A percentile compares a stretch with the other conserved stretches of the same genome.
Conservation (phyloP, 1,284 basidiomycete species). For the Microbotryum saponariae region DNA sequence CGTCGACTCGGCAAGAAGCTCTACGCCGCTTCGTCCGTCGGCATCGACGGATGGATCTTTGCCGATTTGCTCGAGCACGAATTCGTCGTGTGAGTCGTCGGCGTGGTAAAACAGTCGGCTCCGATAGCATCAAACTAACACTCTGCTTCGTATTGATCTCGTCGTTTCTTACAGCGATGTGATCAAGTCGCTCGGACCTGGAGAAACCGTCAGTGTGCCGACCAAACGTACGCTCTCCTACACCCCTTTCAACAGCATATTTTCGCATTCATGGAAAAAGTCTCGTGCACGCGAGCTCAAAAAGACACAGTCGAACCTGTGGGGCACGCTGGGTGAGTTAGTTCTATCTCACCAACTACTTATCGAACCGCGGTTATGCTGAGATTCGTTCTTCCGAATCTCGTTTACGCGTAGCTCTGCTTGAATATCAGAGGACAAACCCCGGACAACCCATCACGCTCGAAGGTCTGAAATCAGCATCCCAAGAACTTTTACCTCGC, state of each 20-base stretch:
- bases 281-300: slow-evolving; percentile 66
- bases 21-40: slow-evolving; percentile 81
- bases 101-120: not conserved
- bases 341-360: slow-evolving; percentile 27
- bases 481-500: not conserved
- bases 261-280: slow-evolving; percentile 53
- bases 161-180: slow-evolving; percentile 43
- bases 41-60: slow-evolving; percentile 89
- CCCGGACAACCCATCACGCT: too few relatives aligned
- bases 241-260: slow-evolving; percentile 54
- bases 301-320: slow-evolving; percentile 56
- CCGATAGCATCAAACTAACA: not conserved
- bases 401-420: too few relatives aligned
- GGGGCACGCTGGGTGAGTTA: slow-evolving; percentile 61
- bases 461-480: too few relatives aligned
- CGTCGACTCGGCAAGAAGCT: slow-evolving; percentile 65
- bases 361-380: not conserved
- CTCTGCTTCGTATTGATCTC: not conserved
- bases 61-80: slow-evolving; percentile 81
- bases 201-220: slow-evolving; percentile 48
- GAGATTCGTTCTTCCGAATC: too few relatives aligned
- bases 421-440: too few relatives aligned
- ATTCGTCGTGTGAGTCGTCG: slow-evolving; percentile 63
- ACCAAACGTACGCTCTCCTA: slow-evolving; percentile 59
- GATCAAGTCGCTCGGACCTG: slow-evolving; percentile 44